Conservation (phyloP, 805 yeast genomes). For the Candida parachauliodes region DNA sequence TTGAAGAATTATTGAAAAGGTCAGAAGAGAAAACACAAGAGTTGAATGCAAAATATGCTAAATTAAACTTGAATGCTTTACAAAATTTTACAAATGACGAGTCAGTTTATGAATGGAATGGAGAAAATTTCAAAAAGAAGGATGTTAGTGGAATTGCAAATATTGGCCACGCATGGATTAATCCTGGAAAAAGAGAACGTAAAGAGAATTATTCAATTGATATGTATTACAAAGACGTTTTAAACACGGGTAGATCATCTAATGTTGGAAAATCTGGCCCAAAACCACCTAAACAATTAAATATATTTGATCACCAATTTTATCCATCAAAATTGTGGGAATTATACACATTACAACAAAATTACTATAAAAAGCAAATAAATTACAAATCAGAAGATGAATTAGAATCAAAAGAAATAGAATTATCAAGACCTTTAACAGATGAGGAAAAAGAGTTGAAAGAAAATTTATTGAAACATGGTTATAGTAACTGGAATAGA, state of each 20-base stretch:
- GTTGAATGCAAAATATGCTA: constrained; percentile 58
- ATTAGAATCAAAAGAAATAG: constrained; percentile 69
- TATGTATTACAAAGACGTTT: constrained; percentile 76
- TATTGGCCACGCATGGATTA: constrained; percentile 65
- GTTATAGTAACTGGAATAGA: constrained; percentile 80
- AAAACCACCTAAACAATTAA: constrained; percentile 79
- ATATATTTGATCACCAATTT: constrained; percentile 87
- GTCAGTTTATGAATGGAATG: constrained; percentile 83
- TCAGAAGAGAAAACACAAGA: constrained; percentile 65
- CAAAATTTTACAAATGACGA: constrained; percentile 69
- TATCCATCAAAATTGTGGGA: constrained; percentile 74
- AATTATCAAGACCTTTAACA: constrained; percentile 74
- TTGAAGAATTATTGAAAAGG: constrained; percentile 55
- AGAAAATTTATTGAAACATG: constrained; percentile 55
- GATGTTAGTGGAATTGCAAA: constrained; percentile 46
- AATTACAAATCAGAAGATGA: constrained; percentile 51
- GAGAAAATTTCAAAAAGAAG: constrained; percentile 73
- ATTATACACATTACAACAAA: constrained; percentile 76
- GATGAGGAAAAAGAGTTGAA: constrained; percentile 73
- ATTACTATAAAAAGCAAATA: constrained; percentile 66
- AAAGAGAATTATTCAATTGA: constrained; percentile 85
- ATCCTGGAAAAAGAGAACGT: constrained; percentile 81
- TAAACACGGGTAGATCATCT: constrained; percentile 60
- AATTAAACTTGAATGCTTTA: constrained; percentile 70
- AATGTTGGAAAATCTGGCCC: constrained; percentile 54